These are phyloP conservation scores for Kodamaea sagamina DNA, from an alignment of 805 yeast genomes.

Conservation along the genomic window DNA sequence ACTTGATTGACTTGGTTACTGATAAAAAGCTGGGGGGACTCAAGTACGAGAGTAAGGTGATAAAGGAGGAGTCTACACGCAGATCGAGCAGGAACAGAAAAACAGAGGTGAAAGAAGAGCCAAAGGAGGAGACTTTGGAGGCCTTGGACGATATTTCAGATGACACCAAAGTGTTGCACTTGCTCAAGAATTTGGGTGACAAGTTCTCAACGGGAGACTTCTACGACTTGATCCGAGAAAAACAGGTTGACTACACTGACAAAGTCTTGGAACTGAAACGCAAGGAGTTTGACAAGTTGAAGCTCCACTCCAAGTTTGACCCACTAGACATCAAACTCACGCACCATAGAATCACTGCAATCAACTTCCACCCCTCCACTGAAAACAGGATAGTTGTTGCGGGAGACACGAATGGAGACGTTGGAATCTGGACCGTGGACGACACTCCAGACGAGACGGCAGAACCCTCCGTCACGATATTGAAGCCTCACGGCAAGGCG, in stretches of 20 bases:
- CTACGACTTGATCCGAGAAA: conserved; percentile 50
- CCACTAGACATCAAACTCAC: conserved; percentile 74
- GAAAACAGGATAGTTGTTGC: conserved; percentile 68
- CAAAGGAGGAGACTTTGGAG: conserved; percentile 12
- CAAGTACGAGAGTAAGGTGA: conserved; percentile 32
- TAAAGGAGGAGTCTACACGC: conserved; percentile 9
- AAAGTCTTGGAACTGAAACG: conserved; percentile 51
- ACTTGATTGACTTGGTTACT: conserved; percentile 57
- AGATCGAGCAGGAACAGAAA: conserved; percentile 22
- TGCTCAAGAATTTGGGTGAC: conserved; percentile 45
- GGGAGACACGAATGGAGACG: conserved; percentile 85
- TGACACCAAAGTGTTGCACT: conserved; percentile 29
- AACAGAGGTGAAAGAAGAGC: conserved; percentile 1
- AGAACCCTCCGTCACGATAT: conserved; percentile 57
- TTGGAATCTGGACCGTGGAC: conserved; percentile 87
- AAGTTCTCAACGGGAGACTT: conserved; percentile 71
- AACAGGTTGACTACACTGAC: conserved; percentile 26
- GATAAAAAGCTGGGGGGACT: conserved; percentile 40
- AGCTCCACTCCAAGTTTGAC: conserved; percentile 55
- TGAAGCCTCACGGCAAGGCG: conserved; percentile 75
- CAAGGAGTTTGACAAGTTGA: conserved; percentile 52
- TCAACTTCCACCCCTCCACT: conserved; percentile 73
- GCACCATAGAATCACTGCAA: conserved; percentile 69
- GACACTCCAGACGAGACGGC: conserved; percentile 30
- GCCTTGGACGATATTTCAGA: conserved; percentile 18